Evolutionary conservation across 805 yeast genomes (phyloP).

Genomic region (Nakazawaea laoshanensis): DNA sequence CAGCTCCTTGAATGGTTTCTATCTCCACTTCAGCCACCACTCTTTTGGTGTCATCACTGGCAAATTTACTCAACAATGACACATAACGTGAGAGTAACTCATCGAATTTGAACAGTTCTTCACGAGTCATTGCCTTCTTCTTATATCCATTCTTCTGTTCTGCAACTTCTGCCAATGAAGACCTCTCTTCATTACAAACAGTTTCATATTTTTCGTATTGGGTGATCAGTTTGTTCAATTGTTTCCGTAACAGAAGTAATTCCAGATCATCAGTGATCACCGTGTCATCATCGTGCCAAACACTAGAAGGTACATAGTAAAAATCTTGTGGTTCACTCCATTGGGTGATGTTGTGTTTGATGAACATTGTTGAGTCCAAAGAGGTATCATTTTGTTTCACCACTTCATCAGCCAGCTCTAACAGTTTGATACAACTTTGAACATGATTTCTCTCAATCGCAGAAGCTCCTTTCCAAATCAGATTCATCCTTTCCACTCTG

Average conservation of each 20-base stretch:
- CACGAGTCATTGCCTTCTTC: constrained; percentile 28
- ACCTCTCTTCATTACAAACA: constrained; percentile 39
- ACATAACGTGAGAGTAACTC: constrained; percentile 45
- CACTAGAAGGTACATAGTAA: constrained; percentile 76
- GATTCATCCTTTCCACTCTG: constrained; percentile 64
- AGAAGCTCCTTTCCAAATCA: constrained; percentile 54
- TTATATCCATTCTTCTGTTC: constrained; percentile 25
- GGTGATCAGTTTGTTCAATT: constrained; percentile 31
- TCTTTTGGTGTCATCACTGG: constrained; percentile 65
- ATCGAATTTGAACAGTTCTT: constrained; percentile 34
- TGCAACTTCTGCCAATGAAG: constrained; percentile 32
- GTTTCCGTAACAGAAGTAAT: constrained; percentile 44
- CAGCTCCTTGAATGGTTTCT: constrained; percentile 81
- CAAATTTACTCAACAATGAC: constrained; percentile 47
- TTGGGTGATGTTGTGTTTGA: constrained; percentile 67
- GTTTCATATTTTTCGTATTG: constrained; percentile 31
- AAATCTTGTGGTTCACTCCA: constrained; percentile 90
- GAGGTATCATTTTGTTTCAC: constrained; percentile 63
- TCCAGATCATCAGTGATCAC: constrained; percentile 53
- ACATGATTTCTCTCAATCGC: constrained; percentile 43
- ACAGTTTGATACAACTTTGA: constrained; percentile 30
- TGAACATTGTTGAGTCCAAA: constrained; percentile 82
- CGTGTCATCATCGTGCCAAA: constrained; percentile 95
- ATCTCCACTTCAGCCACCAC: constrained; percentile 79
- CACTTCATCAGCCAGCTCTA: constrained; percentile 44